Evolutionary conservation across 2,329 filamentous ascomycete genomes (phyloP).

Genomic region (Alternaria sp.): DNA sequence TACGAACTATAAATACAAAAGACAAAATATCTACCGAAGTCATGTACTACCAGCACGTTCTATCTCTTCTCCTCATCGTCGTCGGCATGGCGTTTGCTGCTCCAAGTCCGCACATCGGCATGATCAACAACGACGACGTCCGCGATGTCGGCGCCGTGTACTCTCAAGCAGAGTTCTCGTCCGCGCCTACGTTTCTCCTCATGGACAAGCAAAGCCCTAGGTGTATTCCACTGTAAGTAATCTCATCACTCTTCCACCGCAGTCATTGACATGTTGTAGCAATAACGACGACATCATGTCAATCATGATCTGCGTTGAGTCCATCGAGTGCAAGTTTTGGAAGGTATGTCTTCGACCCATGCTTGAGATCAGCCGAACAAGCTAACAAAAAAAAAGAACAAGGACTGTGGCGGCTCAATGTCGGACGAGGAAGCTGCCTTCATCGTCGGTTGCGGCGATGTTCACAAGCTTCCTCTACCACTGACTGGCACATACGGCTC

Average conservation of each 20-base stretch:
- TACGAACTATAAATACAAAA: neutral
- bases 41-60: neutral
- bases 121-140: slow-evolving; percentile 22
- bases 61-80: neutral
- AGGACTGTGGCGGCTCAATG: neutral
- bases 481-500: neutral
- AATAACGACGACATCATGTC: slow-evolving; percentile 2
- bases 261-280: neutral
- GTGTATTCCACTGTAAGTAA: slow-evolving; percentile 17
- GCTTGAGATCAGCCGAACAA: no score
- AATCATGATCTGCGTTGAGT: slow-evolving; percentile 17
- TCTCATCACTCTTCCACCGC: neutral
- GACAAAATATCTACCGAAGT: neutral
- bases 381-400: neutral
- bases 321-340: slow-evolving; percentile 15
- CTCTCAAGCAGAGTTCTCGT: slow-evolving; percentile 13
- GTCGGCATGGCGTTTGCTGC: neutral
- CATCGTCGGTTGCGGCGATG: slow-evolving; percentile 5
- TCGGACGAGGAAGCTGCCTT: neutral
- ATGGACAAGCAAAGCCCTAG: slow-evolving; percentile 10
- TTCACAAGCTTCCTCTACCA: neutral
- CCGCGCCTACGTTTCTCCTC: slow-evolving; percentile 14
- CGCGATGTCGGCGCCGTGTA: slow-evolving; percentile 28
- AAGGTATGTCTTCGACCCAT: neutral
- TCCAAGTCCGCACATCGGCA: slow-evolving; percentile 23